Base-by-base conservation (phyloP, 345 rosid species). In the Diplotaxis tenuifolia region DNA sequence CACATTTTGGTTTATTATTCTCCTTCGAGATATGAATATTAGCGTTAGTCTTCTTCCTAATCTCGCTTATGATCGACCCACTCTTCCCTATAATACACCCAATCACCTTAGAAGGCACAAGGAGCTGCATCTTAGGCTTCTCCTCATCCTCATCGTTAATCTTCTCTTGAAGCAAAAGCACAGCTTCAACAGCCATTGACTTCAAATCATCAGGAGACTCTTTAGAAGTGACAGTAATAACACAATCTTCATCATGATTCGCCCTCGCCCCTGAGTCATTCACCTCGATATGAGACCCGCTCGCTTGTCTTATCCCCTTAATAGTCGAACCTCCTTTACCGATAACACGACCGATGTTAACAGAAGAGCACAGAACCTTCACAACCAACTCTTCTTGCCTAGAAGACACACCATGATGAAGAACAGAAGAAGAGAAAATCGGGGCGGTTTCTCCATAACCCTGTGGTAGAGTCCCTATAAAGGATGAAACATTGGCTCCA, bases 161-260 rank as follows among this genome's bases (percentile, higher is more conserved):
- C 80, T 95, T 90, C 69, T 77, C 86, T 84, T 90, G 98, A 49
- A 95, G 96, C 83, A 90, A 70, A 57, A 95, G 79, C 77, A 86
- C 86, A 72, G 98, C 92, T 81, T 95, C 99, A 78, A 95, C 97
- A 0, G 93, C 94, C 94, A 86, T 87, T 68, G 99, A 95, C 84
- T 95, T 92, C 83, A 87, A 63, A 79, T 95, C 98, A 73, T 95
- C 90, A 2, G 88, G 94, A 11, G 98, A 82, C 96, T 95, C 99
- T 47, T 68, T 82, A 25, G 96, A 84, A 69, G 73, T 85, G 72
- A 95, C 81, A 8, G 84, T 86, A 54, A 95, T 80, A 56, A 92
- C 62, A 76, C 96, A 92, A 69, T 86, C 88, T 25, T 88, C 80
- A 70, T 89, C 92, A 66, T 79, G 86, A 63, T 84, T 89, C 36